These are phyloP conservation scores for Rachicladosporium sp. DNA, from an alignment of 2,329 filamentous ascomycete genomes.

Conservation along the genomic window DNA sequence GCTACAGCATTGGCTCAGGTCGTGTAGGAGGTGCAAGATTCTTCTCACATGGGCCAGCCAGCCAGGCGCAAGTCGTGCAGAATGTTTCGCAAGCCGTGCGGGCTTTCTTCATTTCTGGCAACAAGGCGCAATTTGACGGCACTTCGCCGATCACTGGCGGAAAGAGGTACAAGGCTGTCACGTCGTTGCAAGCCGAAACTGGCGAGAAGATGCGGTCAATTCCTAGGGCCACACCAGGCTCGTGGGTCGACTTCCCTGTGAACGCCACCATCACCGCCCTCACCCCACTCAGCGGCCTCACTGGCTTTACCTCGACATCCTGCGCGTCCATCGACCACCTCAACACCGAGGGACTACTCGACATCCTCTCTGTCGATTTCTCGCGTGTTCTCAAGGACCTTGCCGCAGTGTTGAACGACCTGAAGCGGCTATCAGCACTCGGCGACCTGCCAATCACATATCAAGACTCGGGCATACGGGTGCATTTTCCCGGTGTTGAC, in stretches of 20 bases:
- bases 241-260: slow-evolving; percentile 78
- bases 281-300: slow-evolving; percentile 53
- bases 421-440: slow-evolving; percentile 61
- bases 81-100: slow-evolving; percentile 91
- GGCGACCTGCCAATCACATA: slow-evolving; percentile 76
- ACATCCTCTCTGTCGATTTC: slow-evolving; percentile 78
- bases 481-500: slow-evolving; percentile 87
- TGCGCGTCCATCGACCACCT: slow-evolving; percentile 47
- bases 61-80: slow-evolving; percentile 79
- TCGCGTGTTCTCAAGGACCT: slow-evolving; percentile 75
- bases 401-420: slow-evolving; percentile 63
- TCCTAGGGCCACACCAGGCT: slow-evolving; percentile 52
- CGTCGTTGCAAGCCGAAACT: slow-evolving; percentile 59
- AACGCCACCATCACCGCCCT: slow-evolving; percentile 85
- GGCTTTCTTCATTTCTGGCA: slow-evolving; percentile 82
- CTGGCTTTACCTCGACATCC: slow-evolving; percentile 34
- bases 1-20: slow-evolving; percentile 60
- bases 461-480: slow-evolving; percentile 56
- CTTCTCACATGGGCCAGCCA: slow-evolving; percentile 78
- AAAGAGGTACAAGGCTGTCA: slow-evolving; percentile 68
- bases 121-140: slow-evolving; percentile 80
- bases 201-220: slow-evolving; percentile 52
- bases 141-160: slow-evolving; percentile 55
- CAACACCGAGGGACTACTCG: slow-evolving; percentile 71
- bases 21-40: slow-evolving; percentile 62